These are phyloP conservation scores for Cajanus cajan DNA, from an alignment of 306 rosid genomes.

Conservation along the genomic window DNA sequence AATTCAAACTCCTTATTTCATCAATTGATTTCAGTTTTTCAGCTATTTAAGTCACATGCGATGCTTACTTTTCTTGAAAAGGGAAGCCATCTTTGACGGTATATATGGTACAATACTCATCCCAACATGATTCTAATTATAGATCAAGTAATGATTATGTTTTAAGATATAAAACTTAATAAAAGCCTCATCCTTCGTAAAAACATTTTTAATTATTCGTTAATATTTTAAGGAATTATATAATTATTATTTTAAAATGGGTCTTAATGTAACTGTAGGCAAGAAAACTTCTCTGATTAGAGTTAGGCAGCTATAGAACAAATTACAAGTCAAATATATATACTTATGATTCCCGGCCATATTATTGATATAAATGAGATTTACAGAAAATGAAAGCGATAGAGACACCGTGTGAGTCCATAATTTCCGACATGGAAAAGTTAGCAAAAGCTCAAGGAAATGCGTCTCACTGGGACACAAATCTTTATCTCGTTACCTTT, in stretches of 20 bases:
- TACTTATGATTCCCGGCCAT: background rate
- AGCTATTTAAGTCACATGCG: background rate
- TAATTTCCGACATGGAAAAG: background rate
- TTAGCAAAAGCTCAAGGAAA: background rate
- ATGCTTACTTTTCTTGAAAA: background rate
- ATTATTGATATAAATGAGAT: background rate
- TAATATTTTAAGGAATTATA: background rate
- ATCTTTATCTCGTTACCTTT: too few relatives aligned
- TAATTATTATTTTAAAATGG: too few relatives aligned
- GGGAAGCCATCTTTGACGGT: background rate
- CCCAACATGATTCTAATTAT: background rate
- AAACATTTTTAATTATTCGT: background rate
- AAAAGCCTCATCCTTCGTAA: background rate
- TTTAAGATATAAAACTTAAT: background rate
- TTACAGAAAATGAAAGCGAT: background rate
- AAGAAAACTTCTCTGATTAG: background rate
- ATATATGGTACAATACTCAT: background rate
- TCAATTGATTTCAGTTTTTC: background rate
- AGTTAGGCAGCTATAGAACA: background rate
- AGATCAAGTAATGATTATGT: background rate
- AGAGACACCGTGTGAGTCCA: background rate
- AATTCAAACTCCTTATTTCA: background rate
- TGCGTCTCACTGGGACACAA: too few relatives aligned
- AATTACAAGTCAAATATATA: background rate
- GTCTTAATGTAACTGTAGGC: background rate